Evolutionary conservation across 2,329 filamentous ascomycete genomes (phyloP).

Genomic region (Coniochaeta sp.): DNA sequence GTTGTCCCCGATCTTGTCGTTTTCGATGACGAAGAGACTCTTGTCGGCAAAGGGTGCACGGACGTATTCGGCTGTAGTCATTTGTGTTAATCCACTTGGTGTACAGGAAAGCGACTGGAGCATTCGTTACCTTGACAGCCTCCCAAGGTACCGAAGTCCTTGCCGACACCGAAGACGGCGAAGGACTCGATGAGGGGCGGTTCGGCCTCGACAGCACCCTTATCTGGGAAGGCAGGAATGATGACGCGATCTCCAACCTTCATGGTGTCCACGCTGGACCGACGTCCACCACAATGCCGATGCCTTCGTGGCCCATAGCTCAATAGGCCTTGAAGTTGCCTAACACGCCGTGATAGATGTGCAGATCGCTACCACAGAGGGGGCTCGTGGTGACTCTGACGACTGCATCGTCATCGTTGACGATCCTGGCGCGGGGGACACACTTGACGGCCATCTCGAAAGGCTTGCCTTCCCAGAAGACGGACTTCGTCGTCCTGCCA

Average conservation of each 20-base stretch:
- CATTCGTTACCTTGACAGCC: slow-evolving; percentile 5
- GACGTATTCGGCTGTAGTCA: slow-evolving; percentile 13
- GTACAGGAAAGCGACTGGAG: too few species aligned
- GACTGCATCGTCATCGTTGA: slow-evolving; percentile 22
- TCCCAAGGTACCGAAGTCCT: background rate
- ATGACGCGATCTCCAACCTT: slow-evolving; percentile 30
- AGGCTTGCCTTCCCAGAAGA: slow-evolving; percentile 7
- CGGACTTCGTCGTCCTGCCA: slow-evolving; percentile 5
- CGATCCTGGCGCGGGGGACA: slow-evolving; percentile 11
- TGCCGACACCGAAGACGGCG: background rate
- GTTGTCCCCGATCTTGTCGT: slow-evolving; percentile 10
- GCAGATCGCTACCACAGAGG: slow-evolving; percentile 28
- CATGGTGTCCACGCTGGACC: slow-evolving; percentile 26
- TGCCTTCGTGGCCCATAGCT: slow-evolving; percentile 30
- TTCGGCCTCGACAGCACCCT: slow-evolving; percentile 2
- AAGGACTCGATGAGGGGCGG: background rate
- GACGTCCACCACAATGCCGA: slow-evolving; percentile 28
- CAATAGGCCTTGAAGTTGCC: slow-evolving; percentile 13
- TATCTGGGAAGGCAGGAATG: slow-evolving; percentile 18
- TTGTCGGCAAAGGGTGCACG: slow-evolving; percentile 14
- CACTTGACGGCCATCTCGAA: slow-evolving; percentile 11
- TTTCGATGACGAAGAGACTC: slow-evolving; percentile 10
- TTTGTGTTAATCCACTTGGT: background rate
- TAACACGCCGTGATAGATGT: slow-evolving; percentile 22
- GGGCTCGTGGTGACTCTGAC: slow-evolving; percentile 25